Conservation (phyloP, 73 alveolate species). For the Paramecium tetraurelia region DNA sequence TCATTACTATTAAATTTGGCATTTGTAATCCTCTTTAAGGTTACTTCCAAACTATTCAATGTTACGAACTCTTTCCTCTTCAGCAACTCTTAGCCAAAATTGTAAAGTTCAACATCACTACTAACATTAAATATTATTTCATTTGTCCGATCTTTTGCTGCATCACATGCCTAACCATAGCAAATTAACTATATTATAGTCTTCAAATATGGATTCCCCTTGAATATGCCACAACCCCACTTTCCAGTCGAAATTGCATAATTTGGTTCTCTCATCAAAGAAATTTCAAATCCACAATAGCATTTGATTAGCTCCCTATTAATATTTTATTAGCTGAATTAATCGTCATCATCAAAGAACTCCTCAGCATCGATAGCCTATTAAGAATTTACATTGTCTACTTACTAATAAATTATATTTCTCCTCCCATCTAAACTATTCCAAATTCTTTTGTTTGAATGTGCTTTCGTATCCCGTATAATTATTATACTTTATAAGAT, state of each 20-base stretch:
- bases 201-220: constrained; percentile 72
- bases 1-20: background rate
- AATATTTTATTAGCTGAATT: background rate
- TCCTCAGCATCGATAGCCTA: constrained; percentile 15
- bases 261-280: constrained; percentile 33
- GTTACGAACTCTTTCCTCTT: background rate
- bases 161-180: background rate
- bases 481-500: background rate
- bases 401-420: background rate
- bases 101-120: background rate
- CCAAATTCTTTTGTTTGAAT: background rate
- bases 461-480: background rate
- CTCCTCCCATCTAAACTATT: background rate
- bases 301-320: constrained; percentile 65
- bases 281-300: constrained; percentile 58
- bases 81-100: background rate
- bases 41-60: background rate
- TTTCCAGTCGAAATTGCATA: constrained; percentile 68
- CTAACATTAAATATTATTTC: background rate
- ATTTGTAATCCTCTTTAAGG: background rate
- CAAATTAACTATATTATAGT: constrained; percentile 65
- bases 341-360: background rate
- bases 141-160: background rate
- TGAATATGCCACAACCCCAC: constrained; percentile 86
- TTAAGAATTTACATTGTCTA: background rate